phyloP scores from a whole-genome alignment of 306 rosid species.

The Ceratonia siliqua region DNA sequence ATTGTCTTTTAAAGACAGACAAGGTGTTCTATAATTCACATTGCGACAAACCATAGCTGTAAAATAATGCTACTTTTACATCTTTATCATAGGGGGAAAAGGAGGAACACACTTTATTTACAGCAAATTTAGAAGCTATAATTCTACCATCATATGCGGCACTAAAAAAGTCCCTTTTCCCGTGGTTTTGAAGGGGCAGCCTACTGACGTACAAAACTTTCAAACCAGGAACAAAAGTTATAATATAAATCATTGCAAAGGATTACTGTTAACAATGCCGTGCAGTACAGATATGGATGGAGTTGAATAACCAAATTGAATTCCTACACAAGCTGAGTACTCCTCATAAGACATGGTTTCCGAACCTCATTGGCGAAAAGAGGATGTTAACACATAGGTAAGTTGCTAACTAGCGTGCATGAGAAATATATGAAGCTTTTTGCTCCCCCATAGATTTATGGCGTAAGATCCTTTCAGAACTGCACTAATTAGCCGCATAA shows the following conservation, averaged over 20 bases:
- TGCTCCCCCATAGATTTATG: not conserved
- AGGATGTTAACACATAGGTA: not conserved
- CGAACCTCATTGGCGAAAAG: constrained; percentile 21
- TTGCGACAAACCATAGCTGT: constrained; percentile 1
- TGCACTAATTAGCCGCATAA: constrained; percentile 5
- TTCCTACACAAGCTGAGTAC: constrained; percentile 31
- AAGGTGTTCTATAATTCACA: not conserved
- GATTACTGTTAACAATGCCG: constrained; percentile 24
- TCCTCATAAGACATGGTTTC: constrained; percentile 34
- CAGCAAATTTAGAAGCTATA: not conserved
- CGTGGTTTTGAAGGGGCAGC: not conserved
- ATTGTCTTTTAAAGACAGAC: constrained; percentile 7
- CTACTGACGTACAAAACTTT: constrained; percentile 16
- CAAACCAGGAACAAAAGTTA: constrained; percentile 18
- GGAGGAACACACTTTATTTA: not conserved
- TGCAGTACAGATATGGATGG: constrained; percentile 29
- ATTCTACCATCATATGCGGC: not conserved
- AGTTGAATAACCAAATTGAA: constrained; percentile 33
- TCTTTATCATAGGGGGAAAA: constrained; percentile 3
- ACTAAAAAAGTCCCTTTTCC: not conserved
- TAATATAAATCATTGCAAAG: constrained; percentile 28
- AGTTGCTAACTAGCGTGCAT: constrained; percentile 2
- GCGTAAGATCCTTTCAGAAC: constrained; percentile 10
- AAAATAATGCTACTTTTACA: constrained; percentile 3
- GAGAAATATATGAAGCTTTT: not conserved